phyloP scores from a whole-genome alignment of 768 basidiomycete species.

The Auriscalpium vulgare region DNA sequence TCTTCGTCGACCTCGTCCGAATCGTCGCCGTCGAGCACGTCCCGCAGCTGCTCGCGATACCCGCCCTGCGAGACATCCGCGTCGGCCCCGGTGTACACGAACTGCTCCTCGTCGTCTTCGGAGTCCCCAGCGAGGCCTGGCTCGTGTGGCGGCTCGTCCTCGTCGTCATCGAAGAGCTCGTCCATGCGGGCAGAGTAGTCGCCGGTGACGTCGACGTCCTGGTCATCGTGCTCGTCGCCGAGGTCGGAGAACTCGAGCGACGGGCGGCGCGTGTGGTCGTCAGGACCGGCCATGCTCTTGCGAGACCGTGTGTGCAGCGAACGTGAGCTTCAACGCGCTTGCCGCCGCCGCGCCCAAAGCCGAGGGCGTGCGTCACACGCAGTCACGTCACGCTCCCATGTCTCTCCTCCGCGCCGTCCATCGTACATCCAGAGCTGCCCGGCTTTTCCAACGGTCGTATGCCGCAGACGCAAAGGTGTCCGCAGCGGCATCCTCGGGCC shows the following conservation, averaged over 20 bases:
- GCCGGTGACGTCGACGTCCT: constrained; percentile 34
- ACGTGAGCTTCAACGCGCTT: no score
- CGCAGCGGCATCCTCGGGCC: no score
- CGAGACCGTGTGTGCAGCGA: no score
- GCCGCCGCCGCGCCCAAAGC: no score
- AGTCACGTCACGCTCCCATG: no score
- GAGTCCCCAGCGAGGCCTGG: constrained; percentile 17
- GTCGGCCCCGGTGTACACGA: constrained; percentile 70
- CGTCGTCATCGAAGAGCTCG: constrained; percentile 47
- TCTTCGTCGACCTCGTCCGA: constrained; percentile 40
- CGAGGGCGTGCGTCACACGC: no score
- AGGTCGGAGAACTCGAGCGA: constrained; percentile 29
- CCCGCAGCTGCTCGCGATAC: constrained; percentile 63
- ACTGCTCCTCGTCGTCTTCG: constrained; percentile 44
- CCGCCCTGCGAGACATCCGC: constrained; percentile 38
- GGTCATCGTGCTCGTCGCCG: constrained; percentile 34
- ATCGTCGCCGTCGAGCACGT: constrained; percentile 62
- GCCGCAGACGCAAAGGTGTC: no score
- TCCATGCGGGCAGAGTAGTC: constrained; percentile 66
- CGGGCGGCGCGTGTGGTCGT: constrained; percentile 7
- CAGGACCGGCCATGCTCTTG: constrained; percentile 3
- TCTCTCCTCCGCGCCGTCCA: no score
- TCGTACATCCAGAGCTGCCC: no score
- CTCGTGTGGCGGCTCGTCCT: constrained; percentile 8
- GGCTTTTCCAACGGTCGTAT: no score